Evolutionary conservation across 139 green algal species (phyloP), one percentile per base, ranked within the genome.

Genomic region (Zygnema cylindricum): DNA sequence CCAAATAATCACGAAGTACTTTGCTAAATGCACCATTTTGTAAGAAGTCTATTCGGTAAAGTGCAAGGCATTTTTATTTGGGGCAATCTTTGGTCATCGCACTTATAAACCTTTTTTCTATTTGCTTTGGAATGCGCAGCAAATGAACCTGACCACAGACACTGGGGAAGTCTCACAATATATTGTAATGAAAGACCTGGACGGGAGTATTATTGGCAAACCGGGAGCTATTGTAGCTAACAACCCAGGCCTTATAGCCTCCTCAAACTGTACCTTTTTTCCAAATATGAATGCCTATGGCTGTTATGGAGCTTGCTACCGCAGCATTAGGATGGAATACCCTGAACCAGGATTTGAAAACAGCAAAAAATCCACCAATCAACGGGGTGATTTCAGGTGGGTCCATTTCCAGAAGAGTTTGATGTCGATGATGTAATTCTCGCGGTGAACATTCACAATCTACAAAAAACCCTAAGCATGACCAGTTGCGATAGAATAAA

Each of bases 301-400:
- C 41, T 86, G 81, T 69, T 43, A 41, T 23, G 43, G 43, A 25
- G 25, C 43, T 23, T 86, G 81, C 43, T 86, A 86, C 81, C 81
- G 81, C 81, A 84, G 41, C n/a, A 3, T 84, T 16, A 38, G 41
- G 41, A 41, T 84, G 22, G 30, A 38, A 30, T 89, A 85, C 39
- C n/a, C 57, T 73, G 85, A 89, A 77, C 55, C 85, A 33, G 83
- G 83, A 36, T 88, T 63, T 63, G 49, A 63, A 63, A 25, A 3
- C 71, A 79, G 38, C 71, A 79, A 11, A 21, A 21, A 2, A 22
- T 73, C 7, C 25, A 84, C 3, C 22, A 84, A 63, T 33, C 2
- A 25, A 16, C 7, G 16, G 49, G 49, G 49, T 16, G 49, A 63
- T 63, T 63, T 63, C 49, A 63, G 49, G 49, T 63, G 49, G 7